phyloP scores from a whole-genome alignment of 805 yeast genomes.

The Yamadazyma sp. region DNA sequence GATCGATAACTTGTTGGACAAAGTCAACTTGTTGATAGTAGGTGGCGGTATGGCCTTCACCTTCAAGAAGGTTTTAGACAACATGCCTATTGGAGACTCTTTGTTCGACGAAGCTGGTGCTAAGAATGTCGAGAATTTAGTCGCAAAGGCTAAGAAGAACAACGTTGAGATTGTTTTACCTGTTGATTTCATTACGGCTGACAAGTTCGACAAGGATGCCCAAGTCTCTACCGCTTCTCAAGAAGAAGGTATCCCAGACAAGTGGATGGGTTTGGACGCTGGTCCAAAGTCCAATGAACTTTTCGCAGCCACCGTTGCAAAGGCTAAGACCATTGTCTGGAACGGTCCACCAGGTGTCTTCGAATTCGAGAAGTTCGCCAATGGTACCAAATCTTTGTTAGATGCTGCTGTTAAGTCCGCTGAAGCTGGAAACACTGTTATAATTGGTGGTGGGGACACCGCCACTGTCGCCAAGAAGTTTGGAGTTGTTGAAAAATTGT shows the following conservation, averaged over 20 bases:
- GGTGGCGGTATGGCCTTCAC: constrained; percentile 99
- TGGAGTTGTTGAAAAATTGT: constrained; percentile 93
- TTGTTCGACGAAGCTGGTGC: constrained; percentile 93
- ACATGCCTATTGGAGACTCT: constrained; percentile 87
- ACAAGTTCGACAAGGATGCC: constrained; percentile 91
- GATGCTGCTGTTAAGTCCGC: constrained; percentile 87
- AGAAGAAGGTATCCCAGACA: constrained; percentile 89
- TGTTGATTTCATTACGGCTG: constrained; percentile 94
- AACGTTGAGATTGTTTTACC: constrained; percentile 92
- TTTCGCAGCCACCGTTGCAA: constrained; percentile 78
- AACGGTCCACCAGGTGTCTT: constrained; percentile 99
- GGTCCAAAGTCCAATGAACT: constrained; percentile 87
- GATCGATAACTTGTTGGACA: constrained; percentile 94
- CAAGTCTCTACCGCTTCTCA: constrained; percentile 79
- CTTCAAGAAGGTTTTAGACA: constrained; percentile 89
- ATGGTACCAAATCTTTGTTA: constrained; percentile 87
- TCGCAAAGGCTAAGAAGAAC: constrained; percentile 96
- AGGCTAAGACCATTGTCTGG: constrained; percentile 98
- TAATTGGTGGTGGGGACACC: constrained; percentile 99
- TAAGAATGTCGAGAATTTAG: constrained; percentile 85
- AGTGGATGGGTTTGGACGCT: constrained; percentile 93
- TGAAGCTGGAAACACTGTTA: constrained; percentile 87
- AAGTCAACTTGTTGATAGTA: constrained; percentile 89
- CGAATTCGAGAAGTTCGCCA: constrained; percentile 90
- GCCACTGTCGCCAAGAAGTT: constrained; percentile 98